These are phyloP conservation scores for Neonectria sp. DNA, from an alignment of 2,329 filamentous ascomycete species.

Conservation along the genomic window DNA sequence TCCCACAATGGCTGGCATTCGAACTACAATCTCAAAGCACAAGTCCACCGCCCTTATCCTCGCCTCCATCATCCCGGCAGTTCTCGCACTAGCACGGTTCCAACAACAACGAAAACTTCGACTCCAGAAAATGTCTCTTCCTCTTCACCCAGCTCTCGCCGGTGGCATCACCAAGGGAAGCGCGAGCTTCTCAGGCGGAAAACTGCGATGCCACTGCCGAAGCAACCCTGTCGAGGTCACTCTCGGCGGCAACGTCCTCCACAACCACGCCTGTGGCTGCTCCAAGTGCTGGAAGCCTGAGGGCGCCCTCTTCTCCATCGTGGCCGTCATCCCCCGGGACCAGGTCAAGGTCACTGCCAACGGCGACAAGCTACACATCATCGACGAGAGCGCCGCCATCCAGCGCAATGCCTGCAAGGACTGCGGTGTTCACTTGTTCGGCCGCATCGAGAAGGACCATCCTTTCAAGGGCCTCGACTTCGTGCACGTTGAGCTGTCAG, in stretches of 20 bases:
- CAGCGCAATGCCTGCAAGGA: conserved; percentile 72
- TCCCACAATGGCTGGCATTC: conserved; percentile 24
- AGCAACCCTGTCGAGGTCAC: conserved; percentile 70
- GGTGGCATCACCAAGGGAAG: conserved; percentile 72
- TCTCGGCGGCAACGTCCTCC: conserved; percentile 70
- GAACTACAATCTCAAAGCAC: conserved; percentile 25
- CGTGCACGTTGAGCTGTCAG: conserved; percentile 74
- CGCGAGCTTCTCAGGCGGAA: conserved; percentile 70
- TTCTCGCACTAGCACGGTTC: conserved; percentile 33
- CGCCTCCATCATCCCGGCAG: conserved; percentile 43
- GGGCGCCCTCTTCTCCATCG: conserved; percentile 74
- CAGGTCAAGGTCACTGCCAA: conserved; percentile 71
- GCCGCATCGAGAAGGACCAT: conserved; percentile 75
- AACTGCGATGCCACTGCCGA: conserved; percentile 73
- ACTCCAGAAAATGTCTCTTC: conserved; percentile 39
- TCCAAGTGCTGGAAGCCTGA: conserved; percentile 81
- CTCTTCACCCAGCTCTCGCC: conserved; percentile 74
- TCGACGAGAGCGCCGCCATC: conserved; percentile 72
- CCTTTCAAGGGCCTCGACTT: conserved; percentile 80
- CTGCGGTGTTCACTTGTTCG: conserved; percentile 76
- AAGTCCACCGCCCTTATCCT: conserved; percentile 36
- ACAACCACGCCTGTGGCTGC: conserved; percentile 81
- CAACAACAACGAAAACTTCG: conserved; percentile 37
- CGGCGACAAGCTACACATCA: conserved; percentile 68
- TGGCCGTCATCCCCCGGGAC: conserved; percentile 72